Evolutionary conservation across 1,284 basidiomycete genomes (phyloP).

Genomic region (Leccinum fuscescens): DNA sequence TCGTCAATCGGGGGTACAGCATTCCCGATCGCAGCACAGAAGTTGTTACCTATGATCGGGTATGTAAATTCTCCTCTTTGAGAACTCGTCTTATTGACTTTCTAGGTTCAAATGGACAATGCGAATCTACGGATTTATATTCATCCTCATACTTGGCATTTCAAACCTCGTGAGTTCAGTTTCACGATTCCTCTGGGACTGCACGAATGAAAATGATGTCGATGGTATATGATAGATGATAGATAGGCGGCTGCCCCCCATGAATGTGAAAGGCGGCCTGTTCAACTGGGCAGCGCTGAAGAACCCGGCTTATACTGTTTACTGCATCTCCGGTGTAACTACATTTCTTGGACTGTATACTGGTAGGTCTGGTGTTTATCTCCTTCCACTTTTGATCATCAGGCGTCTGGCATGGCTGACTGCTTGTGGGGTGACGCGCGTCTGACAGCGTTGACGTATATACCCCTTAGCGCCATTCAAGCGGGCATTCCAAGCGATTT

Average conservation of each 20-base stretch:
- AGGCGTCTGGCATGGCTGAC: background rate
- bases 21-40: slow-evolving; percentile 40
- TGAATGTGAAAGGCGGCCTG: slow-evolving; percentile 41
- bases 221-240: slow-evolving; percentile 40
- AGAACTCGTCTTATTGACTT: background rate
- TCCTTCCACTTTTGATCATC: background rate
- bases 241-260: slow-evolving; percentile 41
- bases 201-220: slow-evolving; percentile 1
- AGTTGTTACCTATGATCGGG: slow-evolving; percentile 35
- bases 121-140: slow-evolving; percentile 45
- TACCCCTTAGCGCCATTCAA: slow-evolving; percentile 41
- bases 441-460: slow-evolving; percentile 46
- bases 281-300: slow-evolving; percentile 43
- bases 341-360: slow-evolving; percentile 63
- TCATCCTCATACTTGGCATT: slow-evolving; percentile 37
- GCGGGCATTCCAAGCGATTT: slow-evolving; percentile 38
- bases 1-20: slow-evolving; percentile 24
- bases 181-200: background rate
- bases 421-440: background rate
- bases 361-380: slow-evolving; percentile 32
- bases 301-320: slow-evolving; percentile 39
- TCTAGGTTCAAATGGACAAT: slow-evolving; percentile 44
- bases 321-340: slow-evolving; percentile 41
- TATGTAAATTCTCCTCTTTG: slow-evolving; percentile 20
- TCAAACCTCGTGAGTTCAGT: slow-evolving; percentile 34